phyloP scores from a whole-genome alignment of 257 asterid genomes.

The Lycium ferocissimum region DNA sequence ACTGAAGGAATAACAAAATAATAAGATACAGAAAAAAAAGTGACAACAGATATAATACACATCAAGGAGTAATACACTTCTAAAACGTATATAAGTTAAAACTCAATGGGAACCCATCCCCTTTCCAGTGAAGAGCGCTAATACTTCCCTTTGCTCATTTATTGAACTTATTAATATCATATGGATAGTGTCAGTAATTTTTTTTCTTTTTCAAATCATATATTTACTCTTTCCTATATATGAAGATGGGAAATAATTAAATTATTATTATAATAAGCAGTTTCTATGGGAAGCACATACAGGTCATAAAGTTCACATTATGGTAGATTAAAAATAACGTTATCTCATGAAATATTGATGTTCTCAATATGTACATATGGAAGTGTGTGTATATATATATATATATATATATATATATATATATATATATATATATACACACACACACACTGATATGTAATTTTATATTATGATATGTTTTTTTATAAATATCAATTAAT shows the following conservation, averaged over 20 bases:
- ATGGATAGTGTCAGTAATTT: constrained; percentile 35
- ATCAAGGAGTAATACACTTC: no score
- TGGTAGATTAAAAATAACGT: constrained; percentile 13
- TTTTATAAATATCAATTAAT: no score
- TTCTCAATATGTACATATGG: no score
- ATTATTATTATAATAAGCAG: background rate
- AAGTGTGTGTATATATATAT: no score
- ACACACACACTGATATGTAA: no score
- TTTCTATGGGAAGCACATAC: background rate
- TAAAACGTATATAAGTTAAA: background rate
- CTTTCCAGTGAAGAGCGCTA: constrained; percentile 28
- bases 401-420: no score
- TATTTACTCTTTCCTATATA: constrained; percentile 8
- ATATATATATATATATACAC: no score
- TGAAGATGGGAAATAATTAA: background rate
- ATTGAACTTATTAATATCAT: constrained; percentile 39
- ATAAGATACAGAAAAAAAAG: no score
- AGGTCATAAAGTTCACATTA: constrained; percentile 15
- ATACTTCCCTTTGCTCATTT: constrained; percentile 22
- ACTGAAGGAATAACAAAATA: no score
- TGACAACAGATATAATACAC: no score
- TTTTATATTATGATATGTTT: no score
- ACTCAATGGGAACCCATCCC: constrained; percentile 43
- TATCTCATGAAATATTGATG: background rate
- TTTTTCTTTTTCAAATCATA: background rate